These are phyloP conservation scores for Inga laurina DNA, from an alignment of 306 rosid genomes.

Conservation along the genomic window DNA sequence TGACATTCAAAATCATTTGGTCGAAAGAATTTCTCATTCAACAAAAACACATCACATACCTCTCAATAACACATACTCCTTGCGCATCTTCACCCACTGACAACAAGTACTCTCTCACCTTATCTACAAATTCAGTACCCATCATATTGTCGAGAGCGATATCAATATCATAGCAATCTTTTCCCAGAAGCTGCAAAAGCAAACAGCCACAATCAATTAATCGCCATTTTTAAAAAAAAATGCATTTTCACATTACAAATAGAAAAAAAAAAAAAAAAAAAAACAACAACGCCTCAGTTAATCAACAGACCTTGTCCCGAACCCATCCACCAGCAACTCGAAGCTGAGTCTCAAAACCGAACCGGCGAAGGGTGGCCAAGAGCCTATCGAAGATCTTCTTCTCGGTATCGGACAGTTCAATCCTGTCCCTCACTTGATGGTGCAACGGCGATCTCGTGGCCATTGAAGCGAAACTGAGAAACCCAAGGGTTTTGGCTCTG, in stretches of 20 bases:
- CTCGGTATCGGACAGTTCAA: slow-evolving; percentile 63
- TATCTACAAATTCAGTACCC: slow-evolving; percentile 84
- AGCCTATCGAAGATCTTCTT: slow-evolving; percentile 71
- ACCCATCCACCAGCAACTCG: slow-evolving; percentile 99
- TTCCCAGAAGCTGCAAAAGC: slow-evolving; percentile 75
- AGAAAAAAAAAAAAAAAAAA: too few species aligned
- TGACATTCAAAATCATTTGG: background rate
- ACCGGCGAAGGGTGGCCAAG: slow-evolving; percentile 63
- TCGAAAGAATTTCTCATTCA: background rate
- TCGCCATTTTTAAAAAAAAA: background rate
- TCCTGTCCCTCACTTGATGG: slow-evolving; percentile 53
- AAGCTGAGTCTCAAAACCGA: slow-evolving; percentile 67
- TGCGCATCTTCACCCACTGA: slow-evolving; percentile 79
- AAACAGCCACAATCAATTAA: background rate
- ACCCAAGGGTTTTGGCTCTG: slow-evolving; percentile 32
- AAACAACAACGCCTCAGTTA: background rate
- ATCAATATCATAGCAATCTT: slow-evolving; percentile 87
- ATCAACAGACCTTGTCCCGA: slow-evolving; percentile 79
- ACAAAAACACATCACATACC: slow-evolving; percentile 43
- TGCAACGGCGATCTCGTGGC: slow-evolving; percentile 28
- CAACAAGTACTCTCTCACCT: slow-evolving; percentile 72
- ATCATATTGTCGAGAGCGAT: slow-evolving; percentile 88
- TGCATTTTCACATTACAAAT: background rate
- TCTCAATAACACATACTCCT: slow-evolving; percentile 80
- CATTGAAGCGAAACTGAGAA: slow-evolving; percentile 39